These are phyloP conservation scores for Nakazawaea pomicola DNA, from an alignment of 805 yeast species.

Conservation along the genomic window DNA sequence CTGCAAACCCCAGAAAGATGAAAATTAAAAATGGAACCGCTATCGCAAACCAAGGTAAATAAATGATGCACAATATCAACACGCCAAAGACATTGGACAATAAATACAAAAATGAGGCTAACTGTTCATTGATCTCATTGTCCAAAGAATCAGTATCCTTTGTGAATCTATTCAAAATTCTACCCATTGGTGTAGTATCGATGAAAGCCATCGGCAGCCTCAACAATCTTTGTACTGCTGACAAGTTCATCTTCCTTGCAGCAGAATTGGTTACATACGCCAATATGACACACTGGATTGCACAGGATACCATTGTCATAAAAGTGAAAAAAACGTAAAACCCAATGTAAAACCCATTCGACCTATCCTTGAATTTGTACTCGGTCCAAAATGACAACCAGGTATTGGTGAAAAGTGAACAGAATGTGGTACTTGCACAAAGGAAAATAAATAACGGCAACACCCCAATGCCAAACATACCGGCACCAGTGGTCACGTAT, in stretches of 20 bases:
- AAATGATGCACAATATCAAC: constrained; percentile 59
- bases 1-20: constrained; percentile 39
- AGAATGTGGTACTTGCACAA: constrained; percentile 51
- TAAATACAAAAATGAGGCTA: constrained; percentile 55
- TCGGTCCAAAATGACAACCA: constrained; percentile 85
- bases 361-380: constrained; percentile 39
- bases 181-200: constrained; percentile 85
- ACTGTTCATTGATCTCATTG: constrained; percentile 68
- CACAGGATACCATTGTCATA: constrained; percentile 38
- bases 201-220: constrained; percentile 79
- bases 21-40: constrained; percentile 50
- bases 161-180: constrained; percentile 80
- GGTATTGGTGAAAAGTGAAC: constrained; percentile 56
- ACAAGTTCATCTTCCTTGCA: constrained; percentile 52
- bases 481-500: constrained; percentile 53
- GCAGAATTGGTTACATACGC: constrained; percentile 49
- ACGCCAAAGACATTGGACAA: constrained; percentile 55
- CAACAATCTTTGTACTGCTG: constrained; percentile 54
- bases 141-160: constrained; percentile 84
- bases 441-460: no score
- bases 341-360: constrained; percentile 66
- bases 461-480: constrained; percentile 30
- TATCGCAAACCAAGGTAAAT: constrained; percentile 71
- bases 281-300: constrained; percentile 38
- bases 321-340: constrained; percentile 60